Base-by-base conservation (phyloP, 148 eudicot species). In the Drosera capensis region DNA sequence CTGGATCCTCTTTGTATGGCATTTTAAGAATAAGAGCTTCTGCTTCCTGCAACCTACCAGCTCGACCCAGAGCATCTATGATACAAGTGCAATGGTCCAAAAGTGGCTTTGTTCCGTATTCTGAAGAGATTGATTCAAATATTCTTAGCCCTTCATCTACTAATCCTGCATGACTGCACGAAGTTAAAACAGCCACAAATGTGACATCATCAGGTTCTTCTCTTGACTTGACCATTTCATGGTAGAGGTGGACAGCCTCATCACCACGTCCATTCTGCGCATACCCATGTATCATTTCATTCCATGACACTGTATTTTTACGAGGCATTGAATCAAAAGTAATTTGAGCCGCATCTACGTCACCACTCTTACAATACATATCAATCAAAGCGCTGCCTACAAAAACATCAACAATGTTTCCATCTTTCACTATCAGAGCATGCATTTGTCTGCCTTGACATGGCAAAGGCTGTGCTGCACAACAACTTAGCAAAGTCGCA, bases 301-400 rank as follows among this genome's bases (percentile, higher is more conserved):
- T 81, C 87, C 96, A 82, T 11, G 82, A 69, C 46, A 75, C 65
- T 0, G 48, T 62, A 57, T 61, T 75, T 46, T 62, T 78, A 6
- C 18, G 41, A 3, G 56, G 66, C 77, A 82, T 75, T 17, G 18
- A 46, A 42, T 75, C 75, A 42, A 81, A 86, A 52, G 67, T 43
- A 39, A 35, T 9, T 30, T 65, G 57, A 3, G 77, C 96, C 22
- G 34, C 56, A 35, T 65, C 62, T 16, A 71, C 73, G 48, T 71
- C 60, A 36, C 96, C 96, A 43, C 87, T 78, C 46, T 78, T 86
- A 35, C 68, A 71, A 37, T 81, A 78, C 87, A 82, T 86, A 41
- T 76, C 75, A 34, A 78, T 58, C 7, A 86, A 51, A 55, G 84
- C 69, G 64, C 77, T 82, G 15, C 81, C 87, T 8, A 78, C 84